Base-by-base conservation (phyloP, 352 stramenopile genomes). In the Synura sp. region DNA sequence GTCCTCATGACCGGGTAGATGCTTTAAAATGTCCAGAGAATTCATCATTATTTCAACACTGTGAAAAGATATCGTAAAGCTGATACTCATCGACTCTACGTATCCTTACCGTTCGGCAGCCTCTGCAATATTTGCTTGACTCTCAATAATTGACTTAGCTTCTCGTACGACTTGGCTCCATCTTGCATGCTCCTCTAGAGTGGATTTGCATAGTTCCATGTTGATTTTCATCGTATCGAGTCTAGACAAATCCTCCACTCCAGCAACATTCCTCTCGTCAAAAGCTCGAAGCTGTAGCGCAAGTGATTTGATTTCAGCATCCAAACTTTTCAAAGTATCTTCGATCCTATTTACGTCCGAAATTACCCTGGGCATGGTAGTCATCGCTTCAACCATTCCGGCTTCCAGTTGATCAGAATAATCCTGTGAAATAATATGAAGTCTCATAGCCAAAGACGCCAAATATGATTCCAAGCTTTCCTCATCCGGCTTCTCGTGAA, bases 1-100 rank as follows among this genome's bases (percentile, higher is more conserved):
- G n/a, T 76, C 67, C 59, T 76, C 67, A 38, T 76, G 34, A 36
- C 67, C 67, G n/a, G 67, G 67, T 25, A 76, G 34, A 59, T 76
- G 19, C 2, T 32, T 2, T 9, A 76, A 57, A 9, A 76, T 38
- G 25, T 76, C 67, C 7, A 76, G 27, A 55, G 67, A 76, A 19
- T 59, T 55, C 9, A 34, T 34, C 67, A 76, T 55, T 14, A 27
- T 31, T n/a, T 59, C 25, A 25, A 76, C 49, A 14, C 53, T 67
- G 35, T 22, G 1, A 57, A 25, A 29, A 57, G 42, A 57, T 29
- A 44, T 44, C 38, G 38, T 44, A 9, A 44, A 17, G 38, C 19
- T 44, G 19, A 44, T 17, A 17, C 9, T 44, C 9, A 44, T 9
- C 38, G 9, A 44, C 9, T 19, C 22, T 14, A 29, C 9, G 44